These are phyloP conservation scores for Tulasnella sp. DNA, from an alignment of 768 basidiomycete species.

Conservation along the genomic window DNA sequence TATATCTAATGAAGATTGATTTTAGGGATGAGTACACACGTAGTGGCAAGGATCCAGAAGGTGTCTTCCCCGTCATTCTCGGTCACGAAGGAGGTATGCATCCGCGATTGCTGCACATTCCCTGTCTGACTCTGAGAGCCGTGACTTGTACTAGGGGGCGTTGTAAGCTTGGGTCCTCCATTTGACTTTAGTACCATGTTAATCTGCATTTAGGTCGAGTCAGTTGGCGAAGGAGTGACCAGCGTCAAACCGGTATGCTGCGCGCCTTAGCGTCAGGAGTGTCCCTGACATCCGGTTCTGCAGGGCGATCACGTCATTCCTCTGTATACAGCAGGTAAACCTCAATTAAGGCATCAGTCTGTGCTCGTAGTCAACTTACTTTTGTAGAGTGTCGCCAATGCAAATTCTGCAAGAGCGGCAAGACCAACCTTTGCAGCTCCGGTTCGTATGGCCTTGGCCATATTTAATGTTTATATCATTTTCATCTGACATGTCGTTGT, in stretches of 20 bases:
- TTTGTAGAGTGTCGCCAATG: constrained; percentile 88
- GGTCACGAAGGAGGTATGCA: constrained; percentile 95
- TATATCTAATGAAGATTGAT: not conserved
- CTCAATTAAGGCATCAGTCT: not conserved
- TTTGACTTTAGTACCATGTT: not conserved
- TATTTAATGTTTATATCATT: not conserved
- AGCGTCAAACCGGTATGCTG: constrained; percentile 59
- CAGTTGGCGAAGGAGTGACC: constrained; percentile 95
- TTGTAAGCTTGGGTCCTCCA: not conserved
- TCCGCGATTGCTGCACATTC: constrained; percentile 47
- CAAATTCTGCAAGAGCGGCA: constrained; percentile 98
- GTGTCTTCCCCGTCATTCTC: constrained; percentile 88
- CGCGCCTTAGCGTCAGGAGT: not conserved
- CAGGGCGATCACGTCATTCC: constrained; percentile 97
- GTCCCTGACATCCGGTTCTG: not conserved
- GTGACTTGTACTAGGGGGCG: not conserved
- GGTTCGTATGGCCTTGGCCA: constrained; percentile 51
- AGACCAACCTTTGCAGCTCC: constrained; percentile 98
- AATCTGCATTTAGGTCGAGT: constrained; percentile 71
- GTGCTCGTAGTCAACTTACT: constrained; percentile 23
- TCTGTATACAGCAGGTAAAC: constrained; percentile 87
- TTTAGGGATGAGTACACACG: constrained; percentile 86
- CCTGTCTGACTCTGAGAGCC: not conserved
- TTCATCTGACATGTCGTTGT: constrained; percentile 6
- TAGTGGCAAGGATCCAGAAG: constrained; percentile 95